Base-by-base conservation (phyloP, 2,329 filamentous ascomycete genomes). In the Cladophialophora immunda region DNA sequence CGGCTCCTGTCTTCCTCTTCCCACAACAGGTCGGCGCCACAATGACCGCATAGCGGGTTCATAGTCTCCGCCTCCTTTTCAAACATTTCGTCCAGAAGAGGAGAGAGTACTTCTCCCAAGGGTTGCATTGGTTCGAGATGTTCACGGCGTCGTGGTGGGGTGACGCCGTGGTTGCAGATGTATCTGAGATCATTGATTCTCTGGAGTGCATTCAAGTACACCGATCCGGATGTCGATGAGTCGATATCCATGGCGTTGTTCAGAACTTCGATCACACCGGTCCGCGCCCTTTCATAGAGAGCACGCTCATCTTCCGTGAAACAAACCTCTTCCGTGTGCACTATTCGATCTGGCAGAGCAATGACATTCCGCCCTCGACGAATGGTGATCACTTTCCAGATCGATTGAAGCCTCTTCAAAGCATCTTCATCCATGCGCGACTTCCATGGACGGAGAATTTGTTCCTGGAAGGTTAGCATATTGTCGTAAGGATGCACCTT, bases 111-210 rank as follows among this genome's bases (percentile, higher is more conserved):
- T 34, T 34, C 32, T 34, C 11, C 32, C 9, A 34, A 13, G 7
- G 32, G 6, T 9, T 34, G 7, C 32, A 34, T 34, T 5, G 32
- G 32, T 11, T 34, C 32, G 52, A 54, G 19, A 54, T 9, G 5
- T 29, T 30, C 19, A 11, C 52, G 13, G 25, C 47, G 34, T 30
- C 15, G 36, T 25, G 34, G 9, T 8, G 45, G 36, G 19, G 22
- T 3, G 30, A 58, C 0, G 32, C 84, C 83, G 0, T 84, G 71
- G 53, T 84, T 81, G 38, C 84, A 85, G 2, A 85, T 73, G 17
- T 83, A 73, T 0, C 83, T 74, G 63, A 85, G 71, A 0, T 76
- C 73, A 30, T 85, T 80, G 32, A 86, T 82, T 50, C 78, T 76
- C 64, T 83, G 79, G 0, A 85, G 67, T 0, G 80, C 78, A 52